Percentiles rank a stretch among this genome's conserved stretches.
phyloP scores from a whole-genome alignment of 1,139 yeast species.

The Sugiyamaella xylanicola region DNA sequence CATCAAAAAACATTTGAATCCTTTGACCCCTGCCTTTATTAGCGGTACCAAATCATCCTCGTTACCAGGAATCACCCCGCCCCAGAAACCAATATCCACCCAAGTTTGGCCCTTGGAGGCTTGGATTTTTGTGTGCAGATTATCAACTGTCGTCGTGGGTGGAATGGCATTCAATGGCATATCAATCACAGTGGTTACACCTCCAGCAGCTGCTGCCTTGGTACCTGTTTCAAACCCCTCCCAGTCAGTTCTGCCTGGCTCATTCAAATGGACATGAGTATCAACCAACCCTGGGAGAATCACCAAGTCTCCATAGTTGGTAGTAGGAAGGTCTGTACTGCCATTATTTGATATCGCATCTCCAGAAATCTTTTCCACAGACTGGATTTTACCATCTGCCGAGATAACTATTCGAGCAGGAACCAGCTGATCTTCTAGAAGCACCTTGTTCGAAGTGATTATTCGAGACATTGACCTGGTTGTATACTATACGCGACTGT shows the following conservation, averaged over 20 bases:
- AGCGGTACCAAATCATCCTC: slow-evolving; percentile 66
- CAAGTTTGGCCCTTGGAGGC: slow-evolving; percentile 84
- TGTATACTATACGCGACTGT: too few species aligned
- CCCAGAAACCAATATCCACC: slow-evolving; percentile 97
- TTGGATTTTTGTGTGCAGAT: slow-evolving; percentile 67
- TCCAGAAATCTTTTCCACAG: slow-evolving; percentile 1
- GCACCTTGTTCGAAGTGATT: slow-evolving; percentile 11
- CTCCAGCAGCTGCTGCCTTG: slow-evolving; percentile 89
- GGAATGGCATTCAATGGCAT: slow-evolving; percentile 97
- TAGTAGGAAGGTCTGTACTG: slow-evolving; percentile 11
- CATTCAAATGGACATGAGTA: slow-evolving; percentile 89
- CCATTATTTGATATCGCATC: neutral
- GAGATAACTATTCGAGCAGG: slow-evolving; percentile 14
- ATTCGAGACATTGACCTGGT: slow-evolving; percentile 16
- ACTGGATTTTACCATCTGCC: slow-evolving; percentile 9
- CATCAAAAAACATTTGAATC: slow-evolving; percentile 87
- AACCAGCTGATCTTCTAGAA: slow-evolving; percentile 7
- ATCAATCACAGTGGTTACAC: slow-evolving; percentile 92
- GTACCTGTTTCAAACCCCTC: slow-evolving; percentile 95
- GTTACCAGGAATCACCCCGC: slow-evolving; percentile 85
- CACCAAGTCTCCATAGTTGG: slow-evolving; percentile 61
- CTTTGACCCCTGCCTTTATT: slow-evolving; percentile 82
- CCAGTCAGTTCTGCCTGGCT: slow-evolving; percentile 95
- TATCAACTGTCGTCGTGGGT: slow-evolving; percentile 83
- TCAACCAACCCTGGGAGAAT: slow-evolving; percentile 92